These are phyloP conservation scores for Syzygium jambos DNA, from an alignment of 345 rosid species.

Conservation along the genomic window DNA sequence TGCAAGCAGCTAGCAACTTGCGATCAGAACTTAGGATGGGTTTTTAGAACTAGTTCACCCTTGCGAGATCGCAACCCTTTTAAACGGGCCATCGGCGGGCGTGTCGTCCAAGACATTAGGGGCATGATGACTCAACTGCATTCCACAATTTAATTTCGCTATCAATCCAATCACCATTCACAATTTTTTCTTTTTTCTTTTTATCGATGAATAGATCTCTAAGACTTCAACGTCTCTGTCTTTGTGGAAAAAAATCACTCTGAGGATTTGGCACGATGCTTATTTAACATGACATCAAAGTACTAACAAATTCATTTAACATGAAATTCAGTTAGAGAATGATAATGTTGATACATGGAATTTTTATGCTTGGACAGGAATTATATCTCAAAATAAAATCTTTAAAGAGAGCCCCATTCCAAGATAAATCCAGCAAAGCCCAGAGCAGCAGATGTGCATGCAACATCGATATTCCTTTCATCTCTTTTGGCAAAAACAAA, in stretches of 20 bases:
- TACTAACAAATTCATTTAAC: neutral
- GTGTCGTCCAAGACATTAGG: neutral
- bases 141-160: neutral
- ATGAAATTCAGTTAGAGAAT: neutral
- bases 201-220: neutral
- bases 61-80: neutral
- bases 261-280: neutral
- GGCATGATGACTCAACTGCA: neutral
- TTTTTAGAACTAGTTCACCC: neutral
- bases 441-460: neutral
- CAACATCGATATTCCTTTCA: neutral
- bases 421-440: neutral
- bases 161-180: neutral
- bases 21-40: neutral
- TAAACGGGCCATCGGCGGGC: neutral
- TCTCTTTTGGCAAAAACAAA: neutral
- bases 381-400: neutral
- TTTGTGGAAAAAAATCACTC: neutral
- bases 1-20: neutral
- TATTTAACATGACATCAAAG: fast-evolving
- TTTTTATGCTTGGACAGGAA: neutral
- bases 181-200: neutral
- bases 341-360: neutral
- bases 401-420: neutral
- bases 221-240: neutral